These are phyloP conservation scores for Fusarium marasasianum DNA, from an alignment of 2,329 filamentous ascomycete species.

Conservation along the genomic window DNA sequence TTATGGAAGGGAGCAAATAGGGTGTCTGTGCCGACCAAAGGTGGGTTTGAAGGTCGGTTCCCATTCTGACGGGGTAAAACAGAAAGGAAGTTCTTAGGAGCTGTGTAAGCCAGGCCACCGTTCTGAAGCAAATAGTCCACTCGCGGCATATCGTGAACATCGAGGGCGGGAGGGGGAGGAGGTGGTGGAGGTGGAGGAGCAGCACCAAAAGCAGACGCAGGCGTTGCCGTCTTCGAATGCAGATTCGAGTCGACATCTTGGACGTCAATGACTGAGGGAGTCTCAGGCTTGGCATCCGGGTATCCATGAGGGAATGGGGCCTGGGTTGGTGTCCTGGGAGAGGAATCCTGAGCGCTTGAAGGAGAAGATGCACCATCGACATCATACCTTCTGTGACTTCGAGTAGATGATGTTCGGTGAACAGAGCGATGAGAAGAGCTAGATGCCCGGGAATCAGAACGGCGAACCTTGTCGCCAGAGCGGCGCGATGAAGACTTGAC, in stretches of 20 bases:
- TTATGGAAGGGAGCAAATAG: constrained; percentile 86
- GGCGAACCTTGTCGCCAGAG: constrained; percentile 48
- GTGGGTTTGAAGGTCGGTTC: constrained; percentile 68
- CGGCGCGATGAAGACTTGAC: constrained; percentile 51
- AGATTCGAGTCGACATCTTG: constrained; percentile 47
- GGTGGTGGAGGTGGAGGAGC: constrained; percentile 63
- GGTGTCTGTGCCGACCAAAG: constrained; percentile 72
- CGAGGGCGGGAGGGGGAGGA: constrained; percentile 79
- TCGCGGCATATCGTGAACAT: constrained; percentile 76
- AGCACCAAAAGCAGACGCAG: constrained; percentile 46
- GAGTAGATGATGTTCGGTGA: constrained; percentile 52
- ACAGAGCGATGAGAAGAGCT: constrained; percentile 48
- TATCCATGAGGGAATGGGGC: constrained; percentile 60
- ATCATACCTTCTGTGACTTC: constrained; percentile 50
- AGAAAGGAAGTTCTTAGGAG: constrained; percentile 78
- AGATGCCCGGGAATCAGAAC: constrained; percentile 48
- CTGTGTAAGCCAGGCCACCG: constrained; percentile 77
- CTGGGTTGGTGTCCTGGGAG: constrained; percentile 69
- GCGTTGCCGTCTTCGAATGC: constrained; percentile 53
- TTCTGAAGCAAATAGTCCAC: constrained; percentile 94
- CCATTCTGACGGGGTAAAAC: constrained; percentile 67
- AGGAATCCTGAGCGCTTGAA: constrained; percentile 63
- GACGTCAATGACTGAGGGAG: constrained; percentile 49
- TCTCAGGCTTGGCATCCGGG: constrained; percentile 50
- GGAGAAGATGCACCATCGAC: constrained; percentile 55